Conservation (phyloP, 1,284 basidiomycete species). For the Cutaneotrichosporon dermatis region DNA sequence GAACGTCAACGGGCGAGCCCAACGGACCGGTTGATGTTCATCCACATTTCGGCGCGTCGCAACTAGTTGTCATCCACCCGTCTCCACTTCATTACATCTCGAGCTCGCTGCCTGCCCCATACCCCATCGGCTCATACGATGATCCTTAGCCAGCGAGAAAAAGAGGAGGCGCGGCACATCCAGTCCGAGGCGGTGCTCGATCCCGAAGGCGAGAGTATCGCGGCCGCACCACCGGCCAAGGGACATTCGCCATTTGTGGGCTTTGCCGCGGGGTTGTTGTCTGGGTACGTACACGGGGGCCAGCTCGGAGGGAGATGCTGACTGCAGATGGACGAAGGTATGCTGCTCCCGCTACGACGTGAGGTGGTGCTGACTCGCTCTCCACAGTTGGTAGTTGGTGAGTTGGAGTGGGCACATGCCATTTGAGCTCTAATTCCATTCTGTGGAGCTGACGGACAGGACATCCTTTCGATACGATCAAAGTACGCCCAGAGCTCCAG, state of each 20-base stretch:
- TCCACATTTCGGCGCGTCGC: too few species aligned
- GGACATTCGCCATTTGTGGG: conserved; percentile 40
- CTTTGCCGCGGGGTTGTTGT: conserved; percentile 45
- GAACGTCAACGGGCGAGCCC: too few species aligned
- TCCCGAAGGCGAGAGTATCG: conserved; percentile 16
- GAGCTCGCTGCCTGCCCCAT: too few species aligned
- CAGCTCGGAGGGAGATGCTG: conserved; percentile 1
- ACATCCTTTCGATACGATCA: conserved; percentile 47
- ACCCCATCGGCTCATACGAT: not conserved
- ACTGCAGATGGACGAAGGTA: conserved; percentile 28
- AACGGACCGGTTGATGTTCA: too few species aligned
- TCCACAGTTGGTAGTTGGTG: too few species aligned
- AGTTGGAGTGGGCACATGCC: too few species aligned
- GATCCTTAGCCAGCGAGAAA: not conserved
- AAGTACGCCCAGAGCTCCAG: conserved; percentile 24
- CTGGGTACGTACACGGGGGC: conserved; percentile 29
- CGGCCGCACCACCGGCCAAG: conserved; percentile 11
- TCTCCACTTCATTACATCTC: not conserved
- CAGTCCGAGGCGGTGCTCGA: conserved; percentile 17
- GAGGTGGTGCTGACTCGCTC: too few species aligned
- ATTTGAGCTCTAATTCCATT: too few species aligned
- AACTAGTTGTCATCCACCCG: too few species aligned
- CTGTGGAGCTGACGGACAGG: conserved; percentile 26
- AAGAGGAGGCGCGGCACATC: not conserved
- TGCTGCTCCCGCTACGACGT: too few species aligned